phyloP scores from a whole-genome alignment of 2,329 filamentous ascomycete species.

The Sporothrix sp. region DNA sequence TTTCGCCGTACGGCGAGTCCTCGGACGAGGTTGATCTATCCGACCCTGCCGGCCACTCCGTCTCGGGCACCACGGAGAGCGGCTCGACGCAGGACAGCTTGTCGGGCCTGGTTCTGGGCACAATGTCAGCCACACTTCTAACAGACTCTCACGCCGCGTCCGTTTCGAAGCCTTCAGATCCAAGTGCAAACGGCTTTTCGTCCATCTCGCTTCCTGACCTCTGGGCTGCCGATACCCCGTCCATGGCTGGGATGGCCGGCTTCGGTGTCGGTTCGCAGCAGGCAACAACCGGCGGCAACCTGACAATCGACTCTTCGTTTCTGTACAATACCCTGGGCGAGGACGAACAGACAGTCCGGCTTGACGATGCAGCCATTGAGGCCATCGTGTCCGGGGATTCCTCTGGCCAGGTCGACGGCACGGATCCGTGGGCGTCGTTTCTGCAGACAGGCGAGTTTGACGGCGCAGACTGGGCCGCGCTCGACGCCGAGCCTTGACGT shows the following conservation, averaged over 20 bases:
- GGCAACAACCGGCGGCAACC: background rate
- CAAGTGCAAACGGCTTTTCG: background rate
- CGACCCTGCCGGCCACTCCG: background rate
- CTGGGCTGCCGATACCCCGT: background rate
- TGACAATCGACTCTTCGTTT: background rate
- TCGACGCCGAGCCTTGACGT: background rate
- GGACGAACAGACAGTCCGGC: background rate
- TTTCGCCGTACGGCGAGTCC: background rate
- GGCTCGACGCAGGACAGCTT: background rate
- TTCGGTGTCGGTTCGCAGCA: too few species aligned
- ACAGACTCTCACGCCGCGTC: background rate
- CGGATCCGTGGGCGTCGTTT: background rate
- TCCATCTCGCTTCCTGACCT: background rate
- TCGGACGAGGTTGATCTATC: background rate
- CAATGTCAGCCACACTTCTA: background rate
- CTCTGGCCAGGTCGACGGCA: background rate
- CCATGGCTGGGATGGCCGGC: background rate
- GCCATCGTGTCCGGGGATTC: background rate
- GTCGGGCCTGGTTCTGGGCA: background rate
- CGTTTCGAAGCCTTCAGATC: background rate
- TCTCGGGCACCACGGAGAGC: background rate
- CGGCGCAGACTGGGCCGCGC: background rate
- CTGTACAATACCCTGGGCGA: background rate
- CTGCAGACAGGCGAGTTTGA: slow-evolving; percentile 1
- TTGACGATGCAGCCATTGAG: background rate